Conservation (phyloP, 1,284 basidiomycete species). For the Ceratobasidium sp. region DNA sequence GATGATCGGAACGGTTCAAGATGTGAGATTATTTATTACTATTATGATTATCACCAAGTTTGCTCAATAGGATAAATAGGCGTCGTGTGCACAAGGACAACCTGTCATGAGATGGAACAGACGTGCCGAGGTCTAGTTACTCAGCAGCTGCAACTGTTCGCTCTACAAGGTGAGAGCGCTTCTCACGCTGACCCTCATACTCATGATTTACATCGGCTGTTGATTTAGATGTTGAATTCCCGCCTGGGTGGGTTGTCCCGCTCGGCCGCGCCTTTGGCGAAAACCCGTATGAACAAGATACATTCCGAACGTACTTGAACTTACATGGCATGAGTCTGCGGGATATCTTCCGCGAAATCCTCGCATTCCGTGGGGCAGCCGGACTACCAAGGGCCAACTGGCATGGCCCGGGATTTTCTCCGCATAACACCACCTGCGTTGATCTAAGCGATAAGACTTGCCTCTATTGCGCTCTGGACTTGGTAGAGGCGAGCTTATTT, state of each 20-base stretch:
- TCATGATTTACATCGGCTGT: neutral
- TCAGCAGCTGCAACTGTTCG: constrained; percentile 10
- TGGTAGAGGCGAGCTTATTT: constrained; percentile 37
- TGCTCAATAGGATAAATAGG: constrained; percentile 1
- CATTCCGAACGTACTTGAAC: neutral
- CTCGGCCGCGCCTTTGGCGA: constrained; percentile 32
- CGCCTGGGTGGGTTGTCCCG: constrained; percentile 7
- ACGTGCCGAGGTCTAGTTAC: neutral
- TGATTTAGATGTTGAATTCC: constrained; percentile 19
- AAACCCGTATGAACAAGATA: constrained; percentile 23
- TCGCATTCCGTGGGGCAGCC: constrained; percentile 14
- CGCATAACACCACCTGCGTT: neutral
- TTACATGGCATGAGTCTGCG: neutral
- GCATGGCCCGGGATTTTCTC: constrained; percentile 14
- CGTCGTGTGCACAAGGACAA: constrained; percentile 33
- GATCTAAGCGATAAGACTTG: constrained; percentile 23
- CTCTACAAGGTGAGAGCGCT: constrained; percentile 20
- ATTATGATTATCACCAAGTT: no score
- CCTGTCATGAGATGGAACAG: constrained; percentile 21
- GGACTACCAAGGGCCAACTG: constrained; percentile 25
- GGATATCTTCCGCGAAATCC: constrained; percentile 19
- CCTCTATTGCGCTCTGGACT: constrained; percentile 21
- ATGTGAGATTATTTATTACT: constrained; percentile 9
- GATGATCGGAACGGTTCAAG: neutral
- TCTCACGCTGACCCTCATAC: no score